Evolutionary conservation across 2,329 filamentous ascomycete species (phyloP), one percentile per base, ranked within the genome.

Genomic region (Sporothrix variecibatus): DNA sequence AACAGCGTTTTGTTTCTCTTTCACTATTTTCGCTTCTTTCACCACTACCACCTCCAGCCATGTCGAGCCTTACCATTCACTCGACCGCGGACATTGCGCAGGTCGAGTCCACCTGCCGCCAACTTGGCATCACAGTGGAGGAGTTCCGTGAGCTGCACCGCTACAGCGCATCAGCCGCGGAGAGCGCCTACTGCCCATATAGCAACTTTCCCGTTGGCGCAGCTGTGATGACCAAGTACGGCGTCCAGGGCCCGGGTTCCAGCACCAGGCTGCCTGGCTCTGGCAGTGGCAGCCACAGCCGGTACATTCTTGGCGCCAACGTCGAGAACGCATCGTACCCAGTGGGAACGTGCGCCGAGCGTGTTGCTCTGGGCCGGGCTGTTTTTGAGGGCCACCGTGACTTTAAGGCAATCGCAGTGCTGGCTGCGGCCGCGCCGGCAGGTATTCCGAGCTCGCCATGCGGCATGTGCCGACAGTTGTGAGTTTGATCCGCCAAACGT

Each of bases 391-490:
- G 89, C 2, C 83, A 88, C 77, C 83, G 77, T 7, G 79, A 78
- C 40, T 94, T 97, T 83, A 91, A 90, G 79, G 95, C 95, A 26
- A 83, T 99, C 28, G 95, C 93, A 20, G 94, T 99, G 3, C 89
- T 93, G 7, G 97, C 95, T 6, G 93, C 98, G 81, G 92, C 93
- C 58, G 83, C 82, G 43, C 51, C 73, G 2, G 26, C 90, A 8
- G 43, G 68, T 17, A 51, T 26, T 40, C 90, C 91, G 3, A 88
- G 88, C 67, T 91, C 91, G 76, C 96, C 96, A 0, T 99, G 96
- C 81, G 96, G 96, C 73, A 98, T 97, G 94, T 98, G 95, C 82
- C 87, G 95, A 79, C 95, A 98, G 82, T 97, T 95, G 92, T 94
- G 81, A 85, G 89, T 87, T 7, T 53, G 7, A 9, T 34, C 4